Evolutionary conservation across 2,329 filamentous ascomycete genomes (phyloP).

Genomic region (Teratosphaeria epicoccoides): DNA sequence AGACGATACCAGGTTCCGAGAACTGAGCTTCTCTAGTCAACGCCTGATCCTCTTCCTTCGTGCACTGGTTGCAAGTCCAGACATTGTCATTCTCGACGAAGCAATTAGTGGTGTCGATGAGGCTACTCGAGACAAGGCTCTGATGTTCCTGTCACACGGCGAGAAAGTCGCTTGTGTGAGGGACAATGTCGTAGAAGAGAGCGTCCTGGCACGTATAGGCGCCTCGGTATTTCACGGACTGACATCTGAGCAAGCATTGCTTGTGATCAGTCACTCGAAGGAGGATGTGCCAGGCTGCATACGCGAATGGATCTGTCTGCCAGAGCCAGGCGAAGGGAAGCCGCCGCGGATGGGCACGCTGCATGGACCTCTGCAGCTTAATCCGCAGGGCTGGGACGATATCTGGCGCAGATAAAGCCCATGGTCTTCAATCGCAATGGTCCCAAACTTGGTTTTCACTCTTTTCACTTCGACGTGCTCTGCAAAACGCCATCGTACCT

Average conservation of each 20-base stretch:
- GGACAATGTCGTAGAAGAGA: constrained; percentile 13
- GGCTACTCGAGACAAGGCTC: constrained; percentile 69
- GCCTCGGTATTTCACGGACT: constrained; percentile 51
- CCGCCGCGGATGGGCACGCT: constrained; percentile 56
- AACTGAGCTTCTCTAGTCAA: constrained; percentile 70
- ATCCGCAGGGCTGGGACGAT: constrained; percentile 20
- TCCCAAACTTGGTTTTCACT: no score
- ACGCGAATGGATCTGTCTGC: constrained; percentile 75
- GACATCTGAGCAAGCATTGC: constrained; percentile 60
- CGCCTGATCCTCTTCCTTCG: constrained; percentile 71
- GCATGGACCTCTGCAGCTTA: constrained; percentile 25
- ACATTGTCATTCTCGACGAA: constrained; percentile 42
- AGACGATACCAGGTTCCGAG: constrained; percentile 55
- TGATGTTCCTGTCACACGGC: constrained; percentile 58
- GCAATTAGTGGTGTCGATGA: constrained; percentile 43
- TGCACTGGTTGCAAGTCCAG: constrained; percentile 35
- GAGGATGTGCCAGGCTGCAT: constrained; percentile 83
- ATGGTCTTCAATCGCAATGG: no score
- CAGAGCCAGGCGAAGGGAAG: constrained; percentile 56
- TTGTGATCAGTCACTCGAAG: constrained; percentile 84
- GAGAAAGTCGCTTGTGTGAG: constrained; percentile 19
- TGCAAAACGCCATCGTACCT: background rate
- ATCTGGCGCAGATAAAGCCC: constrained; percentile 21
- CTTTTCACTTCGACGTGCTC: background rate
- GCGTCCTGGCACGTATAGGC: constrained; percentile 30